Evolutionary conservation across 2,329 filamentous ascomycete genomes (phyloP), one percentile per base, ranked within the genome.

Genomic region (Hymenoscyphus scutula): DNA sequence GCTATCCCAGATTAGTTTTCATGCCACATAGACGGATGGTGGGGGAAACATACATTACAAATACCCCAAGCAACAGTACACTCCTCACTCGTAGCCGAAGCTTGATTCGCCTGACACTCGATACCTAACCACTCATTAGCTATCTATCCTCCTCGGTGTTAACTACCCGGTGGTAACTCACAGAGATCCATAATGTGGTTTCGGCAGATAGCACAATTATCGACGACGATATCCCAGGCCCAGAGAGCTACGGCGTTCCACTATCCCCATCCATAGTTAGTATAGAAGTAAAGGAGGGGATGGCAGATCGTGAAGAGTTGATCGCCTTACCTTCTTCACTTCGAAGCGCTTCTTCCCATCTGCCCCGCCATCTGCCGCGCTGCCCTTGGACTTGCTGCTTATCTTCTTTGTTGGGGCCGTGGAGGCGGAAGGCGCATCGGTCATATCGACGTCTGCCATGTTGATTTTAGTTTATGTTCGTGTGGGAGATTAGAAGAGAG

Each of bases 101-200:
- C 93, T 79, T 99, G 95, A 77, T 99, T 99, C 62, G 95, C 95
- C 80, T 99, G 95, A 76, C 95, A 99, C 76, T 99, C 95, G 72
- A 99, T 99, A 77, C 91, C 90, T 94, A 64, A 27, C 53, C 25
- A 29, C 51, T 64, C 17, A 38, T 45, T 23, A 59, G 17, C 11
- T 11, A 19, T 27, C 23, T 19, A n/a, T n/a, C 2, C 13, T 7
- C 5, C 17, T n/a, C 5, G 17, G 53, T 51, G n/a, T 27, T n/a
- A 4, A 19, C 23, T 51, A 23, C n/a, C 27, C 27, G 6, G 27
- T 3, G 27, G 11, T 38, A 54, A 77, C 87, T 71, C 81, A 92
- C 95, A 99, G 30, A 99, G 83, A 77, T 99, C 95, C 95, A 99
- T 99, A 78, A 99, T 99, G 77, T 99, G 95, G 77, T 99, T 99